phyloP scores from a whole-genome alignment of 1,139 yeast genomes.

The Yamadazyma sp. region DNA sequence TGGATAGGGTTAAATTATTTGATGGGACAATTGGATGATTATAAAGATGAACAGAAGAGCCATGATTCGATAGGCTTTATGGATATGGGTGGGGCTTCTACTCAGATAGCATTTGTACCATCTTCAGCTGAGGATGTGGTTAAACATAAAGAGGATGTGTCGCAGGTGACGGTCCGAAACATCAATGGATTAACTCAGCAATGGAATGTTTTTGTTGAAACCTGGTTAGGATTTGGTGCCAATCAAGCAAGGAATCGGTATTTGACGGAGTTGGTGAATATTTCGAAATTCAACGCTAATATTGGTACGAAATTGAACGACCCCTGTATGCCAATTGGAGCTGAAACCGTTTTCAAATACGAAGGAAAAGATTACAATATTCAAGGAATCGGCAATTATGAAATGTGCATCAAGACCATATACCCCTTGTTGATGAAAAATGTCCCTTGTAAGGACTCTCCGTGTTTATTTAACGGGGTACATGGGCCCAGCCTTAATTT shows the following conservation, averaged over 20 bases:
- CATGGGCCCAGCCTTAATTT: conserved; percentile 76
- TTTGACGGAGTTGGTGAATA: conserved; percentile 47
- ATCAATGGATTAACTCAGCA: conserved; percentile 59
- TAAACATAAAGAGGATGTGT: conserved; percentile 63
- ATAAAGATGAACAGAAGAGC: conserved; percentile 26
- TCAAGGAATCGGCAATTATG: conserved; percentile 67
- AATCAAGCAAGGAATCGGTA: conserved; percentile 72
- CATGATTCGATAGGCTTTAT: conserved; percentile 73
- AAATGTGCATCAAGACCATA: conserved; percentile 62
- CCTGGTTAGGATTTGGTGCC: conserved; percentile 87
- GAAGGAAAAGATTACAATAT: conserved; percentile 49
- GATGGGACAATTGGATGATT: conserved; percentile 53
- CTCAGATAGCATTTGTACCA: conserved; percentile 79
- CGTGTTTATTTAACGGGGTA: conserved; percentile 78
- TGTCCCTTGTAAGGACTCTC: conserved; percentile 70
- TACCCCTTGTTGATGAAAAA: conserved; percentile 71
- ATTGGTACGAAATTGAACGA: conserved; percentile 43
- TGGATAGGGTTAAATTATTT: conserved; percentile 77
- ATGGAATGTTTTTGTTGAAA: conserved; percentile 76
- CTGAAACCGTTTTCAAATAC: conserved; percentile 37
- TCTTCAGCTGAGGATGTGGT: conserved; percentile 48
- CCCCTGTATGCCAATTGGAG: conserved; percentile 72
- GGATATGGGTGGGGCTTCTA: conserved; percentile 93
- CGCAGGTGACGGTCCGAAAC: conserved; percentile 54
- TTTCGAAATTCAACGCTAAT: conserved; percentile 18